Conservation (phyloP, 169 alveolate genomes). For the Eimeria tenella region DNA sequence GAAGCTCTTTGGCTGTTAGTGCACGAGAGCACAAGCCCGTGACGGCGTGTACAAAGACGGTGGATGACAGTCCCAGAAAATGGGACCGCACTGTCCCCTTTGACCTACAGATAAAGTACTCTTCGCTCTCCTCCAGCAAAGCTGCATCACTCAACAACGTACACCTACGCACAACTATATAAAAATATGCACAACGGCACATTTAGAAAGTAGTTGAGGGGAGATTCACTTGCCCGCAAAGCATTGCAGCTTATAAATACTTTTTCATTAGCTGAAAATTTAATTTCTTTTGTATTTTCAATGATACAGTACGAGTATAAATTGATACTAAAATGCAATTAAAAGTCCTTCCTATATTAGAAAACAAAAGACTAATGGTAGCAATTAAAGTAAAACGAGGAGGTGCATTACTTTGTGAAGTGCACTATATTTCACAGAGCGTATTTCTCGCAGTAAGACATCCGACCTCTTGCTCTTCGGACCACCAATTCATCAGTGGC, state of each 20-base stretch:
- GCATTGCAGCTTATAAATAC: background rate
- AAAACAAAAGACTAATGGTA: too few relatives aligned
- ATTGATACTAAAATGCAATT: too few relatives aligned
- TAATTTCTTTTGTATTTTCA: too few relatives aligned
- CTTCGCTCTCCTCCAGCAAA: slow-evolving; percentile 23
- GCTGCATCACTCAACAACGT: background rate
- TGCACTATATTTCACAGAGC: too few relatives aligned
- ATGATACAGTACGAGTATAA: too few relatives aligned
- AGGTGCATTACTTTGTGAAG: too few relatives aligned
- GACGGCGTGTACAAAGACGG: slow-evolving; percentile 12
- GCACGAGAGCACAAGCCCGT: slow-evolving; percentile 68
- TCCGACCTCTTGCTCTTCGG: slow-evolving; percentile 50
- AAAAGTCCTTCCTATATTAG: too few relatives aligned
- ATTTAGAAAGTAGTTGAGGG: too few relatives aligned
- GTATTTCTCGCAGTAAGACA: background rate
- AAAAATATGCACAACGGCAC: too few relatives aligned
- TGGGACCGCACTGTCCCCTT: background rate
- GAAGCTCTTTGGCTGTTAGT: slow-evolving; percentile 65
- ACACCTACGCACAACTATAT: too few relatives aligned
- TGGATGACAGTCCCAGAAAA: background rate
- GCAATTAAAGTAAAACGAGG: too few relatives aligned
- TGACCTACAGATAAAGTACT: background rate
- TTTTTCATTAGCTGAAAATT: background rate
- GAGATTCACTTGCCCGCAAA: background rate
- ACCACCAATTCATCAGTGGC: slow-evolving; percentile 56